Conservation (phyloP, 148 eudicot species). For the Limonium bicolor region DNA sequence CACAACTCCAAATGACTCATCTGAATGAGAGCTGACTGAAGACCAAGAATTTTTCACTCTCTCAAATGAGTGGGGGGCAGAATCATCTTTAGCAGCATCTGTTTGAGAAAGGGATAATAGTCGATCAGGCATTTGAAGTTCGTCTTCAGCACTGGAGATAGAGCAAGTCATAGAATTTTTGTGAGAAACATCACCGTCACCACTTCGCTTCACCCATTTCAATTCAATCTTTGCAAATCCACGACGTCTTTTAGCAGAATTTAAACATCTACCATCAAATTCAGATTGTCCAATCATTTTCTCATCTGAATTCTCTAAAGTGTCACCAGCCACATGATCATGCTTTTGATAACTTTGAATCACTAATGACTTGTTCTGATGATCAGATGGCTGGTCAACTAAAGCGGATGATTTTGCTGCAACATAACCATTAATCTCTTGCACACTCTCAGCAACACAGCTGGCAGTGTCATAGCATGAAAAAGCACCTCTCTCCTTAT, state of each 20-base stretch:
- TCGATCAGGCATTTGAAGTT: too few species aligned
- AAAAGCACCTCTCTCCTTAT: constrained; percentile 25
- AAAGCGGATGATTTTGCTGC: constrained; percentile 9
- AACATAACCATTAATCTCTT: constrained; percentile 13
- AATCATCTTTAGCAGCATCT: too few species aligned
- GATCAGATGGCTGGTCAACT: constrained; percentile 17
- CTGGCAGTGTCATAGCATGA: constrained; percentile 39
- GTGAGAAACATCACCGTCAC: too few species aligned
- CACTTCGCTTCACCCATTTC: constrained; percentile 7
- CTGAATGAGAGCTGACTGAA: too few species aligned
- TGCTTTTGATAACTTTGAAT: constrained; percentile 10
- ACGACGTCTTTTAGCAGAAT: constrained; percentile 6
- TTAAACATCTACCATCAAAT: constrained; percentile 9
- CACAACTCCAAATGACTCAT: too few species aligned
- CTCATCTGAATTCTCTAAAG: constrained; percentile 8
- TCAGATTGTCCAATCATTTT: constrained; percentile 8
- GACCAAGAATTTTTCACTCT: too few species aligned
- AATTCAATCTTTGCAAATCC: constrained; percentile 7
- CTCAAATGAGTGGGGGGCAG: too few species aligned
- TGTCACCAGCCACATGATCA: constrained; percentile 15
- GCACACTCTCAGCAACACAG: constrained; percentile 26
- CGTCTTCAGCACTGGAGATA: too few species aligned
- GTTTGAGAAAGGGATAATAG: too few species aligned
- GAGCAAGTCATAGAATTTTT: too few species aligned
- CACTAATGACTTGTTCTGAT: too few species aligned